phyloP scores from a whole-genome alignment of 1,284 basidiomycete species.

The Inonotus hispidus region DNA sequence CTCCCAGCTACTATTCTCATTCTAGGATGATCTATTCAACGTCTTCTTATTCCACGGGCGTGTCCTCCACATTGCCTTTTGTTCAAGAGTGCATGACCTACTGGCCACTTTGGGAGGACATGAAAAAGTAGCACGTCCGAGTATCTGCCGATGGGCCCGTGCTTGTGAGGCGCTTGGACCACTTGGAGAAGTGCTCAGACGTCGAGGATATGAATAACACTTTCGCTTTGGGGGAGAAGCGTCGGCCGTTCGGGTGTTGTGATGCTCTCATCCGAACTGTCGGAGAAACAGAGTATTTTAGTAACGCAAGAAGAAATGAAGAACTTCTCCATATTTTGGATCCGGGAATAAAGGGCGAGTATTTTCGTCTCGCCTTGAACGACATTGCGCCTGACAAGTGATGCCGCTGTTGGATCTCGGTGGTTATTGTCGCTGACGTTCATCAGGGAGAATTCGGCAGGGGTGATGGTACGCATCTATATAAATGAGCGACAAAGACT shows the following conservation, averaged over 20 bases:
- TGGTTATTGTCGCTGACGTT: not conserved
- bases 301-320: not conserved
- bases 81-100: not conserved
- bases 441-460: not conserved
- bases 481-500: not conserved
- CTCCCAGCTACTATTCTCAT: not conserved
- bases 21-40: not conserved
- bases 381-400: not conserved
- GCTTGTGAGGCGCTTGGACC: not conserved
- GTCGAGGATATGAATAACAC: too few relatives aligned
- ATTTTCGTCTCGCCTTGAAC: not conserved
- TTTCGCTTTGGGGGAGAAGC: too few relatives aligned
- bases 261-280: not conserved
- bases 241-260: not conserved
- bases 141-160: not conserved
- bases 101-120: too few relatives aligned
- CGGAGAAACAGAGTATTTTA: not conserved
- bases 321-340: not conserved
- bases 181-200: not conserved
- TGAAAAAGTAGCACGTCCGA: not conserved
- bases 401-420: not conserved
- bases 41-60: conserved; percentile 6
- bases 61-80: conserved; percentile 5
- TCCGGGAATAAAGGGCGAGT: not conserved
- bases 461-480: not conserved